Base-by-base conservation (phyloP, 2,329 filamentous ascomycete genomes). In the Fusarium lyarnte region DNA sequence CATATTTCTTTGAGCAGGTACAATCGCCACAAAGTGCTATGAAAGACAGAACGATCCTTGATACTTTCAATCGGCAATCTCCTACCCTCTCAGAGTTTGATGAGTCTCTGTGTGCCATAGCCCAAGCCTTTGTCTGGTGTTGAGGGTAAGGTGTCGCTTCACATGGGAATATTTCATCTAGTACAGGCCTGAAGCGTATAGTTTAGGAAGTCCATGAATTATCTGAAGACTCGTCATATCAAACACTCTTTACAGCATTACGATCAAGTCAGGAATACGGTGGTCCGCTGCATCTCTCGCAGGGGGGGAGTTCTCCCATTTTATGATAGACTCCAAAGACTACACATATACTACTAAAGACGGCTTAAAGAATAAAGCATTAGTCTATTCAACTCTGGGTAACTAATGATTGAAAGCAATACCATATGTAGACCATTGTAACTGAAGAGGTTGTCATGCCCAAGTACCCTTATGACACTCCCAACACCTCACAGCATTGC, bases 371-470 rank as follows among this genome's bases (percentile, higher is more conserved):
- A 19, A 10, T 4, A 41, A 9, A 17, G 7, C 4, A 23, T 6
- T 19, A 13, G 8, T 13, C 16, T 16, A 7, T 17, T 21, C 8
- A 27, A n/a, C 5, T 25, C 2, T 19, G 1, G 0, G 4, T 17
- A 27, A 17, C 3, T 2, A 16, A 19, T 7, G 11, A 35, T 14
- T 31, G 12, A 2, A 49, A 55, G 6, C 4, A 17, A 3, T 17
- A n/a, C 36, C 6, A 12, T 8, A 4, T 7, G 7, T 36, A 31
- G 9, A 39, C 5, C n/a, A 31, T 55, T 6, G 10, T n/a, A n/a
- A 19, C 13, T 11, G 41, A 27, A 33, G 13, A 21, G 54, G 8
- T 27, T n/a, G 12, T 27, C 13, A 12, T 27, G 13, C 23, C 7
- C n/a, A 19, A n/a, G 23, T 10, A 29, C 41, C 16, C 23, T 16